A percentile compares a stretch with the other conserved stretches of the same genome.
phyloP scores from a whole-genome alignment of 1,284 basidiomycete genomes.

The Trichosporon coremiiforme region DNA sequence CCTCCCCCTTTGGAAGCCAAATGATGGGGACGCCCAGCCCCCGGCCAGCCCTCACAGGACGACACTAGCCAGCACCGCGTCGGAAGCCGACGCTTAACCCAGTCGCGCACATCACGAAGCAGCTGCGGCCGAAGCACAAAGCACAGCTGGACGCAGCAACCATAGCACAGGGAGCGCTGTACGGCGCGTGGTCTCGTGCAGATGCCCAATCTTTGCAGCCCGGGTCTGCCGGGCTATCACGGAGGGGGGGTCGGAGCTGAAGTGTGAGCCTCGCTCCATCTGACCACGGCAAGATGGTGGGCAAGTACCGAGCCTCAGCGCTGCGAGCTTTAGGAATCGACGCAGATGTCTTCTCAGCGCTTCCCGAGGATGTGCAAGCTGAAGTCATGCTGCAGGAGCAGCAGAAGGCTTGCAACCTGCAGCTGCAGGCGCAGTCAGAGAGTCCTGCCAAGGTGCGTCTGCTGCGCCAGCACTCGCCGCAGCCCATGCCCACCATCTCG shows the following conservation, averaged over 20 bases:
- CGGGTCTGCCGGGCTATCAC: neutral
- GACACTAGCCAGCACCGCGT: slow-evolving; percentile 9
- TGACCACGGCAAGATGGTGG: slow-evolving; percentile 24
- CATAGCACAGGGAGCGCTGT: slow-evolving; percentile 45
- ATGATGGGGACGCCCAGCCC: neutral
- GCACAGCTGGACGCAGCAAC: slow-evolving; percentile 43
- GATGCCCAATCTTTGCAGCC: neutral
- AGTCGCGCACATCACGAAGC: slow-evolving; percentile 50
- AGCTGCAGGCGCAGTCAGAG: slow-evolving; percentile 30
- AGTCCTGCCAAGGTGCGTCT: slow-evolving; percentile 4
- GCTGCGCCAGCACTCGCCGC: slow-evolving; percentile 49
- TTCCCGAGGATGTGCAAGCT: slow-evolving; percentile 70
- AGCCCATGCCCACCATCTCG: slow-evolving; percentile 53
- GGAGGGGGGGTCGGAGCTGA: neutral
- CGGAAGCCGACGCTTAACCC: slow-evolving; percentile 30
- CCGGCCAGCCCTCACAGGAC: slow-evolving; percentile 1
- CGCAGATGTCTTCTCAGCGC: slow-evolving; percentile 67
- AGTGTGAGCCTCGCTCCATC: neutral
- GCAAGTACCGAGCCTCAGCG: slow-evolving; percentile 57
- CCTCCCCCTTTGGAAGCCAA: slow-evolving; percentile 7
- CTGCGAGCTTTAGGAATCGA: slow-evolving; percentile 69
- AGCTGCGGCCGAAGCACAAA: slow-evolving; percentile 51
- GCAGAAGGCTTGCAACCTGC: slow-evolving; percentile 49
- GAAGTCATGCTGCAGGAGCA: slow-evolving; percentile 68
- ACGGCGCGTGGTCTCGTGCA: slow-evolving; percentile 41